Conservation (phyloP, 768 basidiomycete species). For the Russula lepida region DNA sequence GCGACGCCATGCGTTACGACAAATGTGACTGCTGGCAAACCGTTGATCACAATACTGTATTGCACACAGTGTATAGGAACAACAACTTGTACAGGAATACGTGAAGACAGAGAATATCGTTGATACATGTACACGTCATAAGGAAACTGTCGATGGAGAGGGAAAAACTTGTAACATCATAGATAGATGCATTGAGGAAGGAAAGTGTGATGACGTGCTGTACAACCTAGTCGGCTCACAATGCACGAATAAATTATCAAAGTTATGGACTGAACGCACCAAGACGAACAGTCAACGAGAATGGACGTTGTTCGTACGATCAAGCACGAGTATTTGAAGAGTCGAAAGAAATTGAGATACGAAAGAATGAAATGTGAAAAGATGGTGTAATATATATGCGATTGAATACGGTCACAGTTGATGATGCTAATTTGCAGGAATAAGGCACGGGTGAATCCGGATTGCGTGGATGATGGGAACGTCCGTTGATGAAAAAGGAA, state of each 20-base stretch:
- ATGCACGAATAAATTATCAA: conserved; percentile 12
- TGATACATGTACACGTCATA: conserved; percentile 16
- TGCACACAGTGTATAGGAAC: conserved; percentile 17
- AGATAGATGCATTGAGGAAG: conserved; percentile 13
- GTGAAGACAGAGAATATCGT: conserved; percentile 3
- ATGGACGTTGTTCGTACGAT: conserved; percentile 15
- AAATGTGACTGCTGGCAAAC: neutral
- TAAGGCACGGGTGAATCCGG: conserved; percentile 17
- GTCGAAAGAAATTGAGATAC: conserved; percentile 14
- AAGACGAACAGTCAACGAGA: conserved; percentile 8
- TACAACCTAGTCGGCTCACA: conserved; percentile 1
- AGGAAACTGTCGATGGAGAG: neutral
- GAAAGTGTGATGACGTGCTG: conserved; percentile 5
- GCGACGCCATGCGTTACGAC: too few relatives aligned
- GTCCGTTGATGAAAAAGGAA: conserved; percentile 17
- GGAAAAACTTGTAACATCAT: conserved; percentile 5
- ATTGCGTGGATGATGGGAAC: conserved; percentile 15
- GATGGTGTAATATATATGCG: conserved; percentile 19
- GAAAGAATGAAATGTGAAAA: conserved; percentile 18
- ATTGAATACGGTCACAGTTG: conserved; percentile 15
- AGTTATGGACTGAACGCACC: conserved; percentile 4
- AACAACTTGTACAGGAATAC: conserved; percentile 17
- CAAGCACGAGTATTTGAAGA: conserved; percentile 3
- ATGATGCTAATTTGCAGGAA: conserved; percentile 16
- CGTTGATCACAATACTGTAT: conserved; percentile 8